Conservation (phyloP, 805 yeast genomes). For the Kregervanrija delftensis region DNA sequence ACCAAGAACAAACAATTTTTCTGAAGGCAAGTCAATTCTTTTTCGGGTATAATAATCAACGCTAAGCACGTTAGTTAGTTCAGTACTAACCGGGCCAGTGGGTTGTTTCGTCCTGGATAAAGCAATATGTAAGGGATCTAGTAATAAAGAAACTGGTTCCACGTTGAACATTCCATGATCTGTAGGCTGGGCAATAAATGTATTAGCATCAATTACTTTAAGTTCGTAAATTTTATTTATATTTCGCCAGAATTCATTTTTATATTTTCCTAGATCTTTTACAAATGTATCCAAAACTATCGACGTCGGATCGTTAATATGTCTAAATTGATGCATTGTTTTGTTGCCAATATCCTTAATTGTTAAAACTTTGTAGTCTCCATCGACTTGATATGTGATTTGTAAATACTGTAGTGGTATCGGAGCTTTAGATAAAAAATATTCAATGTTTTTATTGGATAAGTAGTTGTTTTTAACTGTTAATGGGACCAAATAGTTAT, state of each 20-base stretch:
- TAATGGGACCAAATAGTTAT: slow-evolving; percentile 24
- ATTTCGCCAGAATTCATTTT: slow-evolving; percentile 16
- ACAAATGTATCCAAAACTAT: slow-evolving; percentile 19
- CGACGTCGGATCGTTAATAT: slow-evolving; percentile 17
- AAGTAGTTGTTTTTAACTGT: slow-evolving; percentile 10
- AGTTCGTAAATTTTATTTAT: slow-evolving; percentile 5
- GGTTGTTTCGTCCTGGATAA: not conserved
- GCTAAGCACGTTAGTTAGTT: slow-evolving; percentile 1
- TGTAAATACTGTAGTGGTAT: slow-evolving; percentile 24
- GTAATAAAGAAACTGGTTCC: no score
- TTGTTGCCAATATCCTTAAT: slow-evolving; percentile 20
- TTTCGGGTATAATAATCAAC: slow-evolving; percentile 9
- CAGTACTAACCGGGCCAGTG: not conserved
- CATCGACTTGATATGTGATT: slow-evolving; percentile 12
- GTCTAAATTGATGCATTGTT: slow-evolving; percentile 13
- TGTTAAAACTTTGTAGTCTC: slow-evolving; percentile 12
- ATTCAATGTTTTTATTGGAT: slow-evolving; percentile 14
- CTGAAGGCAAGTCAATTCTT: not conserved
- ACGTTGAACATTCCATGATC: slow-evolving; percentile 3
- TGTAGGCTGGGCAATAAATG: slow-evolving; percentile 16
- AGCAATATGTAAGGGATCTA: no score
- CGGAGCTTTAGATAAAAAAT: slow-evolving; percentile 18
- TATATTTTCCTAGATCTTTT: slow-evolving; percentile 14
- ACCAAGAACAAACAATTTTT: slow-evolving; percentile 47
- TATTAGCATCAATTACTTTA: slow-evolving; percentile 8